Percentiles rank a stretch among this genome's conserved stretches.
These are phyloP conservation scores for Fusarium sp. DNA, from an alignment of 2,329 filamentous ascomycete species.

Conservation along the genomic window DNA sequence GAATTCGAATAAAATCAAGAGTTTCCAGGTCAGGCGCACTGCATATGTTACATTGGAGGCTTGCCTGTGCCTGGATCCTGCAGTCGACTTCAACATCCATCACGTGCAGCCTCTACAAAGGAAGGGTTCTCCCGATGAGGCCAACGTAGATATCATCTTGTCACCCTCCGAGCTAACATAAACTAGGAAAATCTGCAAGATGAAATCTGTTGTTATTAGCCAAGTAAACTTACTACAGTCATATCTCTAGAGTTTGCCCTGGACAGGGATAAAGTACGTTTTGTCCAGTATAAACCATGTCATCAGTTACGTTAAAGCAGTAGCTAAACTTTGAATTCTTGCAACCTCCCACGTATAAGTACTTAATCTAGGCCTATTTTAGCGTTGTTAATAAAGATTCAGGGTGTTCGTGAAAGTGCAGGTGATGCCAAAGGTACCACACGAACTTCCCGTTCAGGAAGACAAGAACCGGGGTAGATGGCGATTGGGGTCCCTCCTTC, in stretches of 20 bases:
- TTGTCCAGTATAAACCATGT: no score
- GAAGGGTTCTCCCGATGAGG: no score
- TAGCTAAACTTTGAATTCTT: slow-evolving; percentile 23
- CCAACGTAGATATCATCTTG: no score
- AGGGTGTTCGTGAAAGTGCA: slow-evolving; percentile 21
- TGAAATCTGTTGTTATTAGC: no score
- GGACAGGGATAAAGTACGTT: no score
- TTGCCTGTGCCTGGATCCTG: slow-evolving; percentile 10
- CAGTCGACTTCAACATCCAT: slow-evolving; percentile 4
- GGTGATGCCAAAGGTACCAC: slow-evolving; percentile 30
- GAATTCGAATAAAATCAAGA: slow-evolving; percentile 14
- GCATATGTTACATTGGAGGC: slow-evolving; percentile 23
- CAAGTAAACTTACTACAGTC: no score
- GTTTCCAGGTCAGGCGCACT: neutral
- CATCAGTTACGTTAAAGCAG: slow-evolving; percentile 6
- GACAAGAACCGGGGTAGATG: slow-evolving; percentile 8
- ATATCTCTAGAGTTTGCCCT: no score
- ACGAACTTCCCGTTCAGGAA: slow-evolving; percentile 20
- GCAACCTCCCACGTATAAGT: no score
- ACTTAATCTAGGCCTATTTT: slow-evolving; percentile 20
- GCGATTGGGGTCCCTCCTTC: slow-evolving; percentile 20
- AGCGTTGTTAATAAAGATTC: slow-evolving; percentile 24
- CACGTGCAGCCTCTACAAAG: neutral
- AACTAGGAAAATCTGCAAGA: no score
- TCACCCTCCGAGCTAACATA: no score